Conservation (phyloP, 495 filamentous ascomycete genomes). For the Patellaria atrata region DNA sequence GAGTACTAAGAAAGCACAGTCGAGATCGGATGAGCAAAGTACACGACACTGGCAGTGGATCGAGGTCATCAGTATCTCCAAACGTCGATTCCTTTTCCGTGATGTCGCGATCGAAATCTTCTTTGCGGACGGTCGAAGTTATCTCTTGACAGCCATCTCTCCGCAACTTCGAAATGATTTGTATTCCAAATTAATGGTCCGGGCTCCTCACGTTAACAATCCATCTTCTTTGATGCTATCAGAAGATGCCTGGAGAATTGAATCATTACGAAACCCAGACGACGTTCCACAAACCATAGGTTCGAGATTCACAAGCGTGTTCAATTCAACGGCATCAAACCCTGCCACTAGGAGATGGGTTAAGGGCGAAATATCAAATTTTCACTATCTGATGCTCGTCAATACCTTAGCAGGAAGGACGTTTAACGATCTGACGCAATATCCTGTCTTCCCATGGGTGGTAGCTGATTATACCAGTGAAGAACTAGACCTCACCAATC, state of each 20-base stretch:
- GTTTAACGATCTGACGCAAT: constrained; percentile 96
- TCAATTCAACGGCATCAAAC: constrained; percentile 56
- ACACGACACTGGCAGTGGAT: constrained; percentile 86
- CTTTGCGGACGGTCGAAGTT: constrained; percentile 92
- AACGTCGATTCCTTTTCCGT: constrained; percentile 85
- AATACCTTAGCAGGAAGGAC: constrained; percentile 95
- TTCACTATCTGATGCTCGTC: constrained; percentile 95
- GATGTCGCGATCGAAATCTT: constrained; percentile 93
- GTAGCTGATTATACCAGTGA: constrained; percentile 91
- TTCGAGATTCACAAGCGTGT: constrained; percentile 87
- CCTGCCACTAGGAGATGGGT: constrained; percentile 84
- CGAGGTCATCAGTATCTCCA: constrained; percentile 92
- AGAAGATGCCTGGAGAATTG: constrained; percentile 75
- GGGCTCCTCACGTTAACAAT: constrained; percentile 61
- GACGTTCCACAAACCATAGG: constrained; percentile 73
- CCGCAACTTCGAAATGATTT: constrained; percentile 61
- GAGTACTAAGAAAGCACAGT: constrained; percentile 31
- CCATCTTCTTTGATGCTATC: constrained; percentile 33
- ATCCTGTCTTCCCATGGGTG: constrained; percentile 97
- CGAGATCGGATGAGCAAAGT: constrained; percentile 50
- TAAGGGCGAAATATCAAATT: constrained; percentile 91
- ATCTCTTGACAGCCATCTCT: constrained; percentile 71
- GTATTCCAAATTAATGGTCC: constrained; percentile 52
- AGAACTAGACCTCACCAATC: constrained; percentile 76
- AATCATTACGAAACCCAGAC: constrained; percentile 67